Base-by-base conservation (phyloP, 83 land plant genomes). In the Larix sibirica region DNA sequence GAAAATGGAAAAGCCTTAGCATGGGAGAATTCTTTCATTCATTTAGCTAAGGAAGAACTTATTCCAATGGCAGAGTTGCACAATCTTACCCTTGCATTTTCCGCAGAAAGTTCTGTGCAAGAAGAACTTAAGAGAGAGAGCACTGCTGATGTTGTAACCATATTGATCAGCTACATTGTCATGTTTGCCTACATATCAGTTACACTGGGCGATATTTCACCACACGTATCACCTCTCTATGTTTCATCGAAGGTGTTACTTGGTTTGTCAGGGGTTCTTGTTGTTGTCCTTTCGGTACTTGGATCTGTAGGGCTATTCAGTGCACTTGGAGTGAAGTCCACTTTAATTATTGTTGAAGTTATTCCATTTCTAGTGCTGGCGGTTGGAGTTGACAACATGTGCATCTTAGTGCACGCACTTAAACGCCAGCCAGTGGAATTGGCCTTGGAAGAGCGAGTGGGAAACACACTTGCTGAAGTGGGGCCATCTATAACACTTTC, bases 341-440 rank as follows among this genome's bases (percentile, higher is more conserved):
- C 99, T 23, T 90, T 97, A 18, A 97, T 97, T 50, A 97, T 97
- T 64, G 95, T 93, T 87, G 99, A 97, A 91, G 99, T 97, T 40
- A 97, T 97, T 64, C 99, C 99, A 56, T 97, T 97, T 85, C 98
- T 97, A 86, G 99, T 97, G 60, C 87, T 97, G 42, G 99, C 99
- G 44, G 99, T 97, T 79, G 99, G 99, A 62, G 99, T 97, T 65
- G 99, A 97, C 83, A 97, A 97, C 80, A 97, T 97, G 99, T 97
- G 99, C 85, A 97, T 97, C 77, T 81, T 97, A 76, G 98, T 97
- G 18, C 95, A 97, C 90, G 98, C 99, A 78, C 84, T 95, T 50
- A 97, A 97, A 85, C 90, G 99, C 40, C 99, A 97, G 81, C 88
- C 88, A 59, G 9, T 79, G 17, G 89, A 90, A n/a, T 77, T 94